Evolutionary conservation across 2,329 filamentous ascomycete genomes (phyloP).

Genomic region (Alternaria brassicicola): DNA sequence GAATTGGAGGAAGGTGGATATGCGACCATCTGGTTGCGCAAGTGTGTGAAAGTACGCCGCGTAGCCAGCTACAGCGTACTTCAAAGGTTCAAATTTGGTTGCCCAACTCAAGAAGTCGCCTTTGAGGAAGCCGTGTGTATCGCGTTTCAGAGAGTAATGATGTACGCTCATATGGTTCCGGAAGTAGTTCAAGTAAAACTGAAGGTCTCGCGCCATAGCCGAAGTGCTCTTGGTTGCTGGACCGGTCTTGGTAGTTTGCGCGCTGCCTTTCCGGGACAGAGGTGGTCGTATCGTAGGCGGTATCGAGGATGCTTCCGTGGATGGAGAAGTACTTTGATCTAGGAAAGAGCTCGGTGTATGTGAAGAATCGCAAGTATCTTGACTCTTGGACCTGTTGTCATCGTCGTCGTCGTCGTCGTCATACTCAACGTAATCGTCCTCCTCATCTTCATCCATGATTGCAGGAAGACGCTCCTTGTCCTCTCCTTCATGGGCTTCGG

Average conservation of each 20-base stretch:
- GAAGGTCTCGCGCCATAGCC: slow-evolving; percentile 68
- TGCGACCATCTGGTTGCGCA: slow-evolving; percentile 70
- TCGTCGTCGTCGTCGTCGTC: slow-evolving; percentile 31
- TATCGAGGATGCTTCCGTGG: slow-evolving; percentile 55
- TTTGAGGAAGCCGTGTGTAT: slow-evolving; percentile 75
- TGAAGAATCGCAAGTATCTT: slow-evolving; percentile 43
- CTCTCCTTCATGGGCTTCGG: slow-evolving; percentile 56
- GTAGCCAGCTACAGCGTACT: slow-evolving; percentile 88
- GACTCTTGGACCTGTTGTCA: slow-evolving; percentile 25
- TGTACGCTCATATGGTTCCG: slow-evolving; percentile 76
- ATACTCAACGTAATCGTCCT: slow-evolving; percentile 47
- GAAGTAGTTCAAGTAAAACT: slow-evolving; percentile 80
- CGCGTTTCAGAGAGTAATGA: slow-evolving; percentile 79
- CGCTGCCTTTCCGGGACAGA: slow-evolving; percentile 43
- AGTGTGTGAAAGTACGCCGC: slow-evolving; percentile 85
- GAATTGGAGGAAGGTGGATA: slow-evolving; percentile 83
- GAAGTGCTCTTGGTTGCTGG: slow-evolving; percentile 18
- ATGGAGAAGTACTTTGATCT: slow-evolving; percentile 60
- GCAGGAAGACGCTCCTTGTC: slow-evolving; percentile 48
- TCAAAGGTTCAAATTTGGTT: slow-evolving; percentile 75
- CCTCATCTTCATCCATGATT: slow-evolving; percentile 56
- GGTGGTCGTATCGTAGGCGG: slow-evolving; percentile 36
- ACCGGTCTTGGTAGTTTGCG: slow-evolving; percentile 29
- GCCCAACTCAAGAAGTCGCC: slow-evolving; percentile 74
- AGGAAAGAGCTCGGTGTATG: slow-evolving; percentile 49